Percentiles rank a stretch among this genome's conserved stretches.
Evolutionary conservation across 164 flowering plant genomes (phyloP).

Genomic region (Vitis riparia): DNA sequence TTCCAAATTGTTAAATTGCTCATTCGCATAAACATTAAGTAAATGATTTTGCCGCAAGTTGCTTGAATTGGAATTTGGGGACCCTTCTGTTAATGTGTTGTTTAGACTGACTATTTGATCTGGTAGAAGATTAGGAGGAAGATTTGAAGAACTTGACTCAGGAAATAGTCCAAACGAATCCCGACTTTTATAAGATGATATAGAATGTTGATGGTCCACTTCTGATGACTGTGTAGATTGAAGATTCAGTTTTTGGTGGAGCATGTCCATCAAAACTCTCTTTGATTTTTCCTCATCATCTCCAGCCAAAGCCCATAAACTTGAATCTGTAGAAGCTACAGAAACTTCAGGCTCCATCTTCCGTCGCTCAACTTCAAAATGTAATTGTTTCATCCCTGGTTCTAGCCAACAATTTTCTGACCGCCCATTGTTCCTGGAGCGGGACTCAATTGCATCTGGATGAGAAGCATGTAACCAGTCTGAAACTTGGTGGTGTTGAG

Average conservation of each 20-base stretch:
- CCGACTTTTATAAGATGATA: constrained; percentile 5
- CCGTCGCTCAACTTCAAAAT: constrained; percentile 1
- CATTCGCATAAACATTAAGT: neutral
- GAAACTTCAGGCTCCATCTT: neutral
- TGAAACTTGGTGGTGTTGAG: neutral
- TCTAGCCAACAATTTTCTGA: neutral
- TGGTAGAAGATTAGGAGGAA: neutral
- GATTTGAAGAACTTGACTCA: constrained; percentile 1
- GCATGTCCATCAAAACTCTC: constrained; percentile 6
- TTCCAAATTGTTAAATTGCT: constrained; percentile 1
- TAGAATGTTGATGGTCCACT: constrained; percentile 3
- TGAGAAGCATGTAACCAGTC: neutral
- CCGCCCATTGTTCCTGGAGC: neutral
- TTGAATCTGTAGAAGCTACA: neutral
- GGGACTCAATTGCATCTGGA: neutral
- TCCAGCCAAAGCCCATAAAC: neutral
- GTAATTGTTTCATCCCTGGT: constrained; percentile 3
- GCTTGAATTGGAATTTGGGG: constrained; percentile 3
- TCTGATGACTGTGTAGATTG: neutral
- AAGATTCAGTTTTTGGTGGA: neutral
- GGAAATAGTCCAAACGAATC: constrained; percentile 1
- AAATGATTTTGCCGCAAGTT: constrained; percentile 9
- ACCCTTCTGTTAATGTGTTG: neutral
- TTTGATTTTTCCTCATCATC: constrained; percentile 8
- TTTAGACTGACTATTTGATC: constrained; percentile 3